phyloP scores from a whole-genome alignment of 345 rosid species.

The Chamaenerion angustifolium region DNA sequence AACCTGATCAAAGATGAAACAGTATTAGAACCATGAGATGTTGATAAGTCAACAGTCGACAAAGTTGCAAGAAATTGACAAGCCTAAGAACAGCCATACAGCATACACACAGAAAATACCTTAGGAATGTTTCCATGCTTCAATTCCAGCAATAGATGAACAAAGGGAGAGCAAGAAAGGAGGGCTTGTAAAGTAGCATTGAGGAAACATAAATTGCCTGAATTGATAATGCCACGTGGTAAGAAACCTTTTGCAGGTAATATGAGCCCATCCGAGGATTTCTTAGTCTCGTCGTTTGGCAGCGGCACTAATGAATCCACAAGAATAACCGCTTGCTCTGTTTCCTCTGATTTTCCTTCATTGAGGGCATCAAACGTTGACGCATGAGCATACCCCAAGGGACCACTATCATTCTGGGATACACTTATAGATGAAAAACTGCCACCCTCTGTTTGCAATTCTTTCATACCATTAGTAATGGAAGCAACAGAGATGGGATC shows the following conservation, averaged over 20 bases:
- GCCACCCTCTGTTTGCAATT: slow-evolving; percentile 15
- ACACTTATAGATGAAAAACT: slow-evolving; percentile 17
- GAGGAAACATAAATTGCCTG: slow-evolving; percentile 83
- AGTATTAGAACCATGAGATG: neutral
- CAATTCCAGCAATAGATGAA: slow-evolving; percentile 61
- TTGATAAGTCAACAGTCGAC: too few species aligned
- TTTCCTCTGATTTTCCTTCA: slow-evolving; percentile 13
- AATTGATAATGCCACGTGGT: slow-evolving; percentile 79
- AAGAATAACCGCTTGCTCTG: slow-evolving; percentile 11
- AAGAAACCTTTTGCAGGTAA: slow-evolving; percentile 23
- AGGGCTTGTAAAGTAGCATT: slow-evolving; percentile 88
- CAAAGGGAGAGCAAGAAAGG: slow-evolving; percentile 74
- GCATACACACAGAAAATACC: slow-evolving; percentile 21
- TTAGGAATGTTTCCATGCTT: slow-evolving; percentile 36
- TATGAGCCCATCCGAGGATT: slow-evolving; percentile 23
- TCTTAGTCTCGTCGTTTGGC: slow-evolving; percentile 15
- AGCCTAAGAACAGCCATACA: neutral
- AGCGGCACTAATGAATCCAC: slow-evolving; percentile 15
- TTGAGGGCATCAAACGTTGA: slow-evolving; percentile 43
- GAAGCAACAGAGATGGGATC: slow-evolving; percentile 13
- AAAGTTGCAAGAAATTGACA: neutral
- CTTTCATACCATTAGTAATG: slow-evolving; percentile 33
- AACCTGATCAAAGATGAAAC: slow-evolving; percentile 23
- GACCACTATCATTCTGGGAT: slow-evolving; percentile 27
- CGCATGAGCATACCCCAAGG: slow-evolving; percentile 19